Base-by-base conservation (phyloP, 106 monocot species). In the Platanthera guangdongensis region DNA sequence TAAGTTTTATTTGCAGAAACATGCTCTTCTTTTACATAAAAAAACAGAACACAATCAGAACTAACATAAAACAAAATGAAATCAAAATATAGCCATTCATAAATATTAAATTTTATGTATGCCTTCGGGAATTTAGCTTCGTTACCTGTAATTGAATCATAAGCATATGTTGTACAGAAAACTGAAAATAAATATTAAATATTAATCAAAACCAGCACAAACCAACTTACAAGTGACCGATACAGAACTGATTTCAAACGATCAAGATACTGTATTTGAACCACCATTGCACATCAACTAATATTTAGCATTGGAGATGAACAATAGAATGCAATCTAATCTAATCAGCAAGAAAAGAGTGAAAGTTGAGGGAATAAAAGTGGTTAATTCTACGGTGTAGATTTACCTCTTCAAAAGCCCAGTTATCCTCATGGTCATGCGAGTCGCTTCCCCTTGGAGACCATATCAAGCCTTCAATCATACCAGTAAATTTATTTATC, bases 391-490 rank as follows among this genome's bases (percentile, higher is more conserved):
- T 0, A 39, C 53, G 0, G 53, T 53, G 51, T 45, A 9, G 21
- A 11, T 11, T 16, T 87, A 95, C 95, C 88, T 95, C 95, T 71
- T 95, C 95, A 81, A 84, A 86, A 51, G 83, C 78, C 95, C 95
- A 95, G 11, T 90, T 80, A 86, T 90, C 92, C 51, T 76, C 62
- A 67, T 79, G 83, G 2, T 88, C 75, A 82, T 78, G 81, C 32
- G 85, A 84, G 53, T 92, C 88, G 53, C 81, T 77, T 64, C 78
- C 71, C 75, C 74, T 92, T 54, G 95, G 95, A 51, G 95, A 92
- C 89, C 90, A 95, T 72, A 95, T 92, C 6, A 95, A 86, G 46
- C 92, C 92, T 88, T 90, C 95, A 60, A 95, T 86, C 86, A 92
- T 95, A 54, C 95, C 87, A 73, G 84, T 89, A 50, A 92, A 90